Base-by-base conservation (phyloP, 805 yeast genomes). In the Starmera caribaea region DNA sequence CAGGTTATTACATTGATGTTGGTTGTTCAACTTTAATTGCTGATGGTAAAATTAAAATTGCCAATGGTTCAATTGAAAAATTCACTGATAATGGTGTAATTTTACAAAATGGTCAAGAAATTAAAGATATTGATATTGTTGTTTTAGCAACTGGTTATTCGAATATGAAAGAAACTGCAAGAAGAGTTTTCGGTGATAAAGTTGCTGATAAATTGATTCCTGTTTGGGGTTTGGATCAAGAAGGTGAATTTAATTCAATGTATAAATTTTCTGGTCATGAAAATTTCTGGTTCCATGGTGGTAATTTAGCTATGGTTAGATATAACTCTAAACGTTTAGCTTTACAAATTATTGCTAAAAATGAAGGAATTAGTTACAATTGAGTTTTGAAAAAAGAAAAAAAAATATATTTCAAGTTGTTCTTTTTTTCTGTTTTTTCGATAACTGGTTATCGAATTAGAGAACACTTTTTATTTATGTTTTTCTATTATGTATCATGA, bases 1-100 rank as follows among this genome's bases (percentile, higher is more conserved):
- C 73, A 1, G 74, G 74, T 34, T 68, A 67, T 47, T 68, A 68
- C 46, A 65, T 63, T 41, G 71, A 68, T 44, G 71, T 66, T 35
- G 74, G 74, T 8, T 59, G 65, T 42, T 63, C 71, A 29, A 57
- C 55, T 32, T 48, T 62, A 41, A 64, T 68, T 41, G 52, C 56
- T 32, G 62, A 64, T 11, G 69, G 65, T 13, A 62, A 63, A 42
- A 61, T 68, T 41, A 50, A 54, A 27, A 50, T 68, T 36, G 59
- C 63, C 50, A 56, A 59, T 36, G 65, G 68, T 8, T 48, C 49
- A 15, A 58, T 68, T 30, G 57, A 57, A 34, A 46, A 54, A 34
- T 65, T 68, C 50, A 51, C 56, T 13, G 66, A 61, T 42, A 49
- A 53, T 41, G 62, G 65, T 3, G 71, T 68, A 29, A 57, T 56